Percentiles rank a stretch among this genome's conserved stretches.
phyloP scores from a whole-genome alignment of 192 early-diverging fungal genomes.

The Gigaspora rosea region DNA sequence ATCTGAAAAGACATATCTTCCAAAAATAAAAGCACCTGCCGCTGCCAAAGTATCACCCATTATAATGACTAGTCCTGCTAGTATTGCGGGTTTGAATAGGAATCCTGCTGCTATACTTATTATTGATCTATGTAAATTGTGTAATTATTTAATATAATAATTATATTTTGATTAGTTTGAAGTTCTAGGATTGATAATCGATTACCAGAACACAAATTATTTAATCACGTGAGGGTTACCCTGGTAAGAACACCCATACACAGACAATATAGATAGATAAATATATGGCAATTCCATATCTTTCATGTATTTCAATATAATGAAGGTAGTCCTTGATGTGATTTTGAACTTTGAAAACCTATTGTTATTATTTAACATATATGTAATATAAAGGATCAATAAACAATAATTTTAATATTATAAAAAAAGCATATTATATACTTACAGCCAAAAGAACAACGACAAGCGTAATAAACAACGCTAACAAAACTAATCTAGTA shows the following conservation, averaged over 20 bases:
- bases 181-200: conserved; percentile 28
- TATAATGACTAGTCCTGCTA: conserved; percentile 40
- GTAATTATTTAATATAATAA: conserved; percentile 22
- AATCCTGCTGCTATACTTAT: conserved; percentile 49
- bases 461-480: neutral
- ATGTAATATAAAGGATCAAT: neutral
- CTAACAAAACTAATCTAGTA: neutral
- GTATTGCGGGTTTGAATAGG: conserved; percentile 43
- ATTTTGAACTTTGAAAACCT: conserved; percentile 45
- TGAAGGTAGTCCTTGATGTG: conserved; percentile 46
- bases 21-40: conserved; percentile 44
- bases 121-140: conserved; percentile 37
- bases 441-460: neutral
- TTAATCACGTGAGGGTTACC: neutral
- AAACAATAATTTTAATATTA: neutral
- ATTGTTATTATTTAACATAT: neutral
- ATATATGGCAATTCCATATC: conserved; percentile 32
- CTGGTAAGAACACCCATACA: conserved; percentile 27
- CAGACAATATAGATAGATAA: conserved; percentile 17
- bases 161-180: conserved; percentile 32
- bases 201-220: neutral
- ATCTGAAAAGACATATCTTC: conserved; percentile 48
- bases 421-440: neutral
- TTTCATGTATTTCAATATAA: conserved; percentile 30
- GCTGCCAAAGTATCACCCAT: conserved; percentile 42